Evolutionary conservation across 129 eudicot species (phyloP).

Genomic region (Artemisia tridentata): DNA sequence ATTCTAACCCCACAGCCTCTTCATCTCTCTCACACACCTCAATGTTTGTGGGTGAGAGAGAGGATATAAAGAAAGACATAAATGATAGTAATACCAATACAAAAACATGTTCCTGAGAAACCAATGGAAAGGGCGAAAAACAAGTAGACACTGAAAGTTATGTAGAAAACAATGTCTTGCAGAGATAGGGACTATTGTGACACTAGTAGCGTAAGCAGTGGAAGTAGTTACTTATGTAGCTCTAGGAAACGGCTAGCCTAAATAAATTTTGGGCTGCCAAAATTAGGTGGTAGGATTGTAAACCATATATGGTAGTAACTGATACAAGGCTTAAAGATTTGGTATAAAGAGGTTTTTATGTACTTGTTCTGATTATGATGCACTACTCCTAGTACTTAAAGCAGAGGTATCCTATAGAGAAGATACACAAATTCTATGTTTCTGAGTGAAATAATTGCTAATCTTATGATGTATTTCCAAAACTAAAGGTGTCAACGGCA

Average conservation of each 20-base stretch:
- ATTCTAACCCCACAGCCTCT: conserved; percentile 20
- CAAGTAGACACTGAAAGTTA: conserved; percentile 23
- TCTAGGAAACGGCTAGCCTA: conserved; percentile 12
- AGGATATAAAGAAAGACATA: conserved; percentile 6
- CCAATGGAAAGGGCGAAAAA: conserved; percentile 11
- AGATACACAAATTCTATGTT: too few relatives aligned
- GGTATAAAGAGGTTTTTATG: neutral
- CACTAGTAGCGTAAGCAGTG: neutral
- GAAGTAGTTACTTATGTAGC: neutral
- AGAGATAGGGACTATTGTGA: neutral
- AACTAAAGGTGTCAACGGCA: too few relatives aligned
- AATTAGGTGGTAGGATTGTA: conserved; percentile 14
- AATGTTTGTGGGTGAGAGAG: conserved; percentile 11
- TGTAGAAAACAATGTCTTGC: neutral
- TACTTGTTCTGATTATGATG: neutral
- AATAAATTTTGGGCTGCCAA: conserved; percentile 8
- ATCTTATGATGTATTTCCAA: conserved; percentile 7
- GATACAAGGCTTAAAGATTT: conserved; percentile 7
- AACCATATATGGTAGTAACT: conserved; percentile 2
- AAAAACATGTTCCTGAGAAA: conserved; percentile 14
- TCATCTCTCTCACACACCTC: conserved; percentile 14
- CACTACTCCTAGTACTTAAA: conserved; percentile 5
- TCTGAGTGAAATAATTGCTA: neutral
- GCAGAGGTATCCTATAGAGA: neutral
- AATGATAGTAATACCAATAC: conserved; percentile 13